phyloP scores from a whole-genome alignment of 1,139 yeast species.

The Zygosaccharomyces pseudobailii region DNA sequence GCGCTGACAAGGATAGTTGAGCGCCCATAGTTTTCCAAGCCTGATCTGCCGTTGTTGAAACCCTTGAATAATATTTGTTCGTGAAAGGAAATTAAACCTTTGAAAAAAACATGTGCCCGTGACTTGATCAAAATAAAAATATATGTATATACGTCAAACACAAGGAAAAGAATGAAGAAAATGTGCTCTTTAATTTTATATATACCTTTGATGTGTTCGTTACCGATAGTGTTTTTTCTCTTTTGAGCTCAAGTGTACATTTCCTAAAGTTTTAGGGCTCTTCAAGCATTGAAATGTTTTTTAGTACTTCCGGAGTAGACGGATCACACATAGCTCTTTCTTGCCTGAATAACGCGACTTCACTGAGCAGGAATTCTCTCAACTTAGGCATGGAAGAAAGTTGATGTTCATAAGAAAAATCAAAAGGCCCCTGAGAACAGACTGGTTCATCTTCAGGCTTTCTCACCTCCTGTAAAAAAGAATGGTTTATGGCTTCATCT shows the following conservation, averaged over 20 bases:
- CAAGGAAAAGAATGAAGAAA: not conserved
- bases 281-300: slow-evolving; percentile 3
- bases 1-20: slow-evolving; percentile 76
- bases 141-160: not conserved
- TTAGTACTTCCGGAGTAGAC: slow-evolving; percentile 1
- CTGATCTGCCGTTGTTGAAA: not conserved
- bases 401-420: slow-evolving; percentile 53
- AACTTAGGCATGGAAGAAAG: slow-evolving; percentile 31
- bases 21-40: slow-evolving; percentile 60
- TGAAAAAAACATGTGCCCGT: too few relatives aligned
- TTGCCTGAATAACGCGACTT: slow-evolving; percentile 26
- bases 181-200: too few relatives aligned
- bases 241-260: not conserved
- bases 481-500: slow-evolving; percentile 49
- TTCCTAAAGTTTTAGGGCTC: slow-evolving; percentile 3
- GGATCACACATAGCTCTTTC: slow-evolving; percentile 8
- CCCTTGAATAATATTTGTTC: not conserved
- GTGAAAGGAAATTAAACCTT: too few relatives aligned
- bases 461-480: slow-evolving; percentile 46
- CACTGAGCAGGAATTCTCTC: slow-evolving; percentile 26
- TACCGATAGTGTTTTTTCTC: not conserved
- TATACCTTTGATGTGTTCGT: too few relatives aligned
- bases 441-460: slow-evolving; percentile 47
- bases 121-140: not conserved
- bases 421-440: slow-evolving; percentile 44